Evolutionary conservation across 768 basidiomycete species (phyloP), one percentile per base, ranked within the genome.

Genomic region (Naganishia vaughanmartiniae): DNA sequence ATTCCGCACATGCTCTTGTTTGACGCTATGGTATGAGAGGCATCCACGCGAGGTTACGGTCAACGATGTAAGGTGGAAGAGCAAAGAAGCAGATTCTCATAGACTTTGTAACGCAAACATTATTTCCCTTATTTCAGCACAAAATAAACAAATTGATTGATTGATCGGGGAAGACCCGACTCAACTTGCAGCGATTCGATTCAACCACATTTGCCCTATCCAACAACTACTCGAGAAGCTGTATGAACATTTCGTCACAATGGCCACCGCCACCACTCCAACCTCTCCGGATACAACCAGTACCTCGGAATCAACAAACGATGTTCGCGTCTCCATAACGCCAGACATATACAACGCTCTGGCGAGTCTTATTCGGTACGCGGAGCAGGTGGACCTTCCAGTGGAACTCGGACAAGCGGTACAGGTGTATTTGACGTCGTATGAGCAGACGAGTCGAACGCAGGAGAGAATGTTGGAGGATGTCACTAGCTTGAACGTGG

Each of bases 1-100:
- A 70, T 70, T 33, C 69, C 69, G 39, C 69, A 70, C 69, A 70
- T 70, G 15, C 5, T 58, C 4, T n/a, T n/a, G n/a, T 56, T 33
- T 12, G 7, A 21, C 15, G 24, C 28, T 56, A 33, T 24, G 15
- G 55, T 17, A 33, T 28, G 33, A 56, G 55, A 7, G 30, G 2
- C 42, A 42, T 42, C 14, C 42, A 9, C 42, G 9, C 17, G 42
- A 15, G 15, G 15, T 42, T 15, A 15, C 42, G 42, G 17, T 9
- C 17, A 15, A 5, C 34, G 34, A 36, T 36, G 12, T 36, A 36
- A 36, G 4, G 34, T 36, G 4, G 34, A 36, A 36, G 34, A 36
- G 12, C 12, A 12, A 36, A 36, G 6, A 36, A 4, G 34, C 12
- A 4, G 34, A 36, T 4, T n/a, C n/a, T n/a, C n/a, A n/a, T n/a